These are phyloP conservation scores for Auriscalpium vulgare DNA, from an alignment of 768 basidiomycete genomes.

Conservation along the genomic window DNA sequence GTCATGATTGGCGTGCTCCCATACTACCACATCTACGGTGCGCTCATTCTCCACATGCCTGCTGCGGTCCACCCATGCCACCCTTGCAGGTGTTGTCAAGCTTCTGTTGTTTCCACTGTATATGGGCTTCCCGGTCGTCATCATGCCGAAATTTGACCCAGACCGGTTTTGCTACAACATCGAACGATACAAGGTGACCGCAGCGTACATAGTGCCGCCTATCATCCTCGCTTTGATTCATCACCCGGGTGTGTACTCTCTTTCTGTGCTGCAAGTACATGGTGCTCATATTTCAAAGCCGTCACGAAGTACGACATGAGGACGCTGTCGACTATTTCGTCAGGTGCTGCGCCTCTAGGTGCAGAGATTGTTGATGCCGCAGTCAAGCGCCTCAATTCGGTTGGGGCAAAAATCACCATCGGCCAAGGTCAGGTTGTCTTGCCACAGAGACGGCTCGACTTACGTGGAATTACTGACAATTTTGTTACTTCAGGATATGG, in stretches of 20 bases:
- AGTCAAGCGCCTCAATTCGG: slow-evolving; percentile 28
- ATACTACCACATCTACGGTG: slow-evolving; percentile 44
- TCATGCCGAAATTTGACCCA: slow-evolving; percentile 69
- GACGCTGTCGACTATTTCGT: slow-evolving; percentile 48
- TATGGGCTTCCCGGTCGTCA: slow-evolving; percentile 40
- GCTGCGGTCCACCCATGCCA: slow-evolving; percentile 23
- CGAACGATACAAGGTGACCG: slow-evolving; percentile 54
- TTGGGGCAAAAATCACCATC: slow-evolving; percentile 34
- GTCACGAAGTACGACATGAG: slow-evolving; percentile 62
- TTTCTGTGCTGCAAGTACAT: too few species aligned
- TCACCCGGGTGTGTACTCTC: slow-evolving; percentile 45
- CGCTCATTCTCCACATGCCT: slow-evolving; percentile 29
- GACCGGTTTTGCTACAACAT: slow-evolving; percentile 56
- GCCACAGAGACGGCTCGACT: not conserved
- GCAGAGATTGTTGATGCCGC: slow-evolving; percentile 50
- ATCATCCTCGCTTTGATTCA: slow-evolving; percentile 71
- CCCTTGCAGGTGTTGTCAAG: slow-evolving; percentile 43
- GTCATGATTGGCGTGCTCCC: slow-evolving; percentile 59
- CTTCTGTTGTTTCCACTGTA: slow-evolving; percentile 53
- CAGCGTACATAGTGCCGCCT: slow-evolving; percentile 66
- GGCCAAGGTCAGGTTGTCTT: slow-evolving; percentile 39
- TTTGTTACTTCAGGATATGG: slow-evolving; percentile 48
- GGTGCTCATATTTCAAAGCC: slow-evolving; percentile 26
- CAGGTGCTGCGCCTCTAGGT: slow-evolving; percentile 78
- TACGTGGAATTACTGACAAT: slow-evolving; percentile 2